phyloP scores from a whole-genome alignment of 2,329 filamentous ascomycete genomes.

The Aspergillus cejpii region DNA sequence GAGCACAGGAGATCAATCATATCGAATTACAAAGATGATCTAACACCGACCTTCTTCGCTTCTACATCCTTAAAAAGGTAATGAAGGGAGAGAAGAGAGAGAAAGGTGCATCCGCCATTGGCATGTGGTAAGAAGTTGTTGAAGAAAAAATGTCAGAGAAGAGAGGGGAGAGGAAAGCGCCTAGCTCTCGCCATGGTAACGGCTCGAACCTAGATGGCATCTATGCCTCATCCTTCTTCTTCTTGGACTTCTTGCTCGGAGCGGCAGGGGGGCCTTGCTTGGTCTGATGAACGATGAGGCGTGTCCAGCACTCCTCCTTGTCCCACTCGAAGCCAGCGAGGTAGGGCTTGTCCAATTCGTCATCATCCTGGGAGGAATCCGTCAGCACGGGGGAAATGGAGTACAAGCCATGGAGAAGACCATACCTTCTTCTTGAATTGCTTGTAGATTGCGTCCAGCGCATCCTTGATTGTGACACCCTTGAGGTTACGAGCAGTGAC shows the following conservation, averaged over 20 bases:
- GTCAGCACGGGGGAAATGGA: not conserved
- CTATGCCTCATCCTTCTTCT: slow-evolving; percentile 43
- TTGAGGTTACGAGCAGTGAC: slow-evolving; percentile 86
- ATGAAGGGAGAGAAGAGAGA: slow-evolving; percentile 14
- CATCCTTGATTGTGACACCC: slow-evolving; percentile 96
- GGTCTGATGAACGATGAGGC: slow-evolving; percentile 78
- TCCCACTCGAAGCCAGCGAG: slow-evolving; percentile 96
- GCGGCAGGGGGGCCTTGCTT: slow-evolving; percentile 53
- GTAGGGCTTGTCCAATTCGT: slow-evolving; percentile 81
- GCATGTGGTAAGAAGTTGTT: not conserved
- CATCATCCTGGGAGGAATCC: slow-evolving; percentile 60
- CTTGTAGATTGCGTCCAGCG: slow-evolving; percentile 91
- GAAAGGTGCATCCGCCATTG: slow-evolving; percentile 3
- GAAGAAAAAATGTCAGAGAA: not conserved
- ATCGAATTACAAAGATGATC: slow-evolving; percentile 10
- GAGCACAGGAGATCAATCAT: slow-evolving; percentile 6
- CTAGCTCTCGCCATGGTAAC: not conserved
- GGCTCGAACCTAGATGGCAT: slow-evolving; percentile 4
- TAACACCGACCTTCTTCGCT: slow-evolving; percentile 23
- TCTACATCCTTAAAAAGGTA: slow-evolving; percentile 18
- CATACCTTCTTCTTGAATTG: slow-evolving; percentile 91
- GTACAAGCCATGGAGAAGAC: not conserved
- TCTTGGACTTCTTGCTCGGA: slow-evolving; percentile 59
- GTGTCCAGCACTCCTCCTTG: slow-evolving; percentile 83
- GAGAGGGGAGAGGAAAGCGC: slow-evolving; percentile 2